Evolutionary conservation across 768 basidiomycete genomes (phyloP).

Genomic region (Rhodotorula taiwanensis): DNA sequence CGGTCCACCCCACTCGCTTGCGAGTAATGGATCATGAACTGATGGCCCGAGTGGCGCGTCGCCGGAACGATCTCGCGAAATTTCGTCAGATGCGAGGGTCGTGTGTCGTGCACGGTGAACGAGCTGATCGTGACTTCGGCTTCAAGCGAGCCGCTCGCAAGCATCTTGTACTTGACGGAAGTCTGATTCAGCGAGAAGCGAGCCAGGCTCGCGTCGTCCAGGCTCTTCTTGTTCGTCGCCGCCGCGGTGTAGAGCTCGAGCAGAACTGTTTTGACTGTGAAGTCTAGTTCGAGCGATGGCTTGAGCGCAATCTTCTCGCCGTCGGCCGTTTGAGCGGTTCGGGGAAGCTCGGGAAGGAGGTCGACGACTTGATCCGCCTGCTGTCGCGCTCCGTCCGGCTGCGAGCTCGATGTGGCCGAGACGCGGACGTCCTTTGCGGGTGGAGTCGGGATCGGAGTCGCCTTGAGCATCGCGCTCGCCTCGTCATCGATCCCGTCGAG

Average conservation of each 20-base stretch:
- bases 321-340: conserved; percentile 38
- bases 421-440: neutral
- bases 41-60: conserved; percentile 76
- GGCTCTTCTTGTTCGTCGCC: conserved; percentile 54
- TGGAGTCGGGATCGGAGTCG: conserved; percentile 4
- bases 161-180: conserved; percentile 67
- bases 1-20: conserved; percentile 56
- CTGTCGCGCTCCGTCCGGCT: conserved; percentile 3
- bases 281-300: conserved; percentile 65
- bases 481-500: conserved; percentile 33
- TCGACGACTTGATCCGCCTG: conserved; percentile 38
- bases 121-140: conserved; percentile 82
- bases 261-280: conserved; percentile 64
- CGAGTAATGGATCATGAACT: conserved; percentile 84
- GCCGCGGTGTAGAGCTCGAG: conserved; percentile 74
- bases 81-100: conserved; percentile 62
- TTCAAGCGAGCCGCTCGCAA: conserved; percentile 76
- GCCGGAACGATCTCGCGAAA: conserved; percentile 95
- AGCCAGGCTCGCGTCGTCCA: conserved; percentile 74
- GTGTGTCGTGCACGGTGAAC: conserved; percentile 82
- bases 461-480: conserved; percentile 38
- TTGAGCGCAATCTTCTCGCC: conserved; percentile 50
- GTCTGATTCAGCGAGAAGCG: conserved; percentile 76
- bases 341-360: conserved; percentile 46
- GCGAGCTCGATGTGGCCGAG: neutral